Percentiles rank a stretch among this genome's conserved stretches.
Evolutionary conservation across 352 stramenopile species (phyloP).

Genomic region (Phytophthora crassamura): DNA sequence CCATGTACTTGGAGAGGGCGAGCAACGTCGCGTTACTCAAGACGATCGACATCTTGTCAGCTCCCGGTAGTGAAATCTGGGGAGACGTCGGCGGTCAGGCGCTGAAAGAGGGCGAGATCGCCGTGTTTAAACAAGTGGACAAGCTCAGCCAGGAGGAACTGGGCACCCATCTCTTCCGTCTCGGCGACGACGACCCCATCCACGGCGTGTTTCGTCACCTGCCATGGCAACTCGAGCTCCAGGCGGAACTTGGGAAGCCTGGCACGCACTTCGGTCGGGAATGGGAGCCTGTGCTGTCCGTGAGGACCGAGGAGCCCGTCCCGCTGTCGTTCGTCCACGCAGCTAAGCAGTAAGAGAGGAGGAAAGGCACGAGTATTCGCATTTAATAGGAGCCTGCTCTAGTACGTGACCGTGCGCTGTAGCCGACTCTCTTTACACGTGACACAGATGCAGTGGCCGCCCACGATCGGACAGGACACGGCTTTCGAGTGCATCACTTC

Average conservation of each 20-base stretch:
- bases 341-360: slow-evolving; percentile 12
- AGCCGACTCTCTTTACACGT: slow-evolving; percentile 73
- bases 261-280: slow-evolving; percentile 40
- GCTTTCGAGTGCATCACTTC: slow-evolving; percentile 83
- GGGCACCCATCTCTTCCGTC: slow-evolving; percentile 33
- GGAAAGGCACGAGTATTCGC: slow-evolving; percentile 9
- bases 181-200: slow-evolving; percentile 52
- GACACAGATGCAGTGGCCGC: slow-evolving; percentile 79
- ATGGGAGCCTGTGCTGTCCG: slow-evolving; percentile 38
- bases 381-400: slow-evolving; percentile 25
- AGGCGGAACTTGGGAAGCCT: slow-evolving; percentile 30
- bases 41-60: slow-evolving; percentile 50
- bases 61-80: slow-evolving; percentile 50
- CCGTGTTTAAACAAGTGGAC: slow-evolving; percentile 27
- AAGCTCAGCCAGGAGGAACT: slow-evolving; percentile 29
- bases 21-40: slow-evolving; percentile 50
- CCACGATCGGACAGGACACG: slow-evolving; percentile 79
- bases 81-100: slow-evolving; percentile 42
- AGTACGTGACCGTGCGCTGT: slow-evolving; percentile 62
- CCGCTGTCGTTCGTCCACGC: slow-evolving; percentile 26
- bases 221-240: slow-evolving; percentile 39
- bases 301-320: slow-evolving; percentile 10
- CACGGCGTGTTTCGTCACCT: slow-evolving; percentile 47
- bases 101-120: slow-evolving; percentile 19
- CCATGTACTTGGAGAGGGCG: slow-evolving; percentile 45